A percentile compares a stretch with the other conserved stretches of the same genome.
These are phyloP conservation scores for Hanseniaspora mollemarum DNA, from an alignment of 805 yeast species.

Conservation along the genomic window DNA sequence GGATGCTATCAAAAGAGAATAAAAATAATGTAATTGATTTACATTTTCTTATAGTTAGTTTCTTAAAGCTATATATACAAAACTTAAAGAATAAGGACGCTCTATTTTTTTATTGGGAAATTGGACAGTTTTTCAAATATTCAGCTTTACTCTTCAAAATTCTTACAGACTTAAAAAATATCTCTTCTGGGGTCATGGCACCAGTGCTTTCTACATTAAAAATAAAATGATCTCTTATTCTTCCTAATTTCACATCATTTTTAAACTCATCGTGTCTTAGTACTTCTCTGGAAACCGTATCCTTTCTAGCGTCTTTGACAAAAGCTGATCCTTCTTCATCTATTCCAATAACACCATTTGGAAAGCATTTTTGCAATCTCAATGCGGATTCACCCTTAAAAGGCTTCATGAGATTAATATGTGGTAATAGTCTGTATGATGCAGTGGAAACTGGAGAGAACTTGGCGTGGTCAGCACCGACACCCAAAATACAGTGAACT, in stretches of 20 bases:
- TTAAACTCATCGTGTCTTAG: constrained; percentile 84
- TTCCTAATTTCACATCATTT: constrained; percentile 81
- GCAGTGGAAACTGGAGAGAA: constrained; percentile 97
- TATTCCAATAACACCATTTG: constrained; percentile 81
- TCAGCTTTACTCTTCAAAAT: constrained; percentile 77
- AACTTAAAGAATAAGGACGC: too few relatives aligned
- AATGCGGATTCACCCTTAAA: constrained; percentile 66
- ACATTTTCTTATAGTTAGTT: not conserved
- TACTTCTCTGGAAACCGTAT: constrained; percentile 94
- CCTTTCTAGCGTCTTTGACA: constrained; percentile 83
- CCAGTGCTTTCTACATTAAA: constrained; percentile 93
- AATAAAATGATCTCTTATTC: constrained; percentile 84
- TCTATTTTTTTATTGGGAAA: constrained; percentile 41
- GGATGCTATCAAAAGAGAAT: not conserved
- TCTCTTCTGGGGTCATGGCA: constrained; percentile 94
- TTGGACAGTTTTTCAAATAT: constrained; percentile 66
- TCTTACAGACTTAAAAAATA: constrained; percentile 80
- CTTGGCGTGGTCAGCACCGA: constrained; percentile 93
- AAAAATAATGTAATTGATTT: too few relatives aligned
- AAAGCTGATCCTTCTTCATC: constrained; percentile 50
- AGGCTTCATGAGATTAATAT: constrained; percentile 61
- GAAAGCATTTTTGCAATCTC: constrained; percentile 80
- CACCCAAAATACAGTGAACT: constrained; percentile 82
- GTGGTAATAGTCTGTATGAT: constrained; percentile 84
- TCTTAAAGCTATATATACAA: too few relatives aligned